Evolutionary conservation across 2,329 filamentous ascomycete genomes (phyloP).

Genomic region (Macroventuria anomochaeta): DNA sequence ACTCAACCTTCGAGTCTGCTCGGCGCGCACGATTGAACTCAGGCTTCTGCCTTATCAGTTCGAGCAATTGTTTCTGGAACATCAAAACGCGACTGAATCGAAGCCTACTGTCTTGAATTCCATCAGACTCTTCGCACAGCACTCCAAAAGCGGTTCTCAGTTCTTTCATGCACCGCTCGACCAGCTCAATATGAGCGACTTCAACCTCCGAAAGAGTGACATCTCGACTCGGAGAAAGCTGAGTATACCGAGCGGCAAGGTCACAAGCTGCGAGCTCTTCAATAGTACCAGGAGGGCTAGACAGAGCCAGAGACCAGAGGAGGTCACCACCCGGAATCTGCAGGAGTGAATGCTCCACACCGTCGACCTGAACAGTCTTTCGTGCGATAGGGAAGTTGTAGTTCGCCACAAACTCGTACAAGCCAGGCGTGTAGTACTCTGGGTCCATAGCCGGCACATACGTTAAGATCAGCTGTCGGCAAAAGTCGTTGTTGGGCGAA

Average conservation of each 20-base stretch:
- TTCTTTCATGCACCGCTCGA: conserved; percentile 75
- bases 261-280: conserved; percentile 72
- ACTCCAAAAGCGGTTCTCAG: conserved; percentile 44
- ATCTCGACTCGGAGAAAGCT: conserved; percentile 48
- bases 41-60: conserved; percentile 37
- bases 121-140: conserved; percentile 15
- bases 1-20: conserved; percentile 46
- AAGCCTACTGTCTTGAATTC: conserved; percentile 27
- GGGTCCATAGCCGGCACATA: conserved; percentile 66
- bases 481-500: conserved; percentile 38
- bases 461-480: conserved; percentile 47
- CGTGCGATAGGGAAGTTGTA: conserved; percentile 35
- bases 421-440: conserved; percentile 64
- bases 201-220: conserved; percentile 57
- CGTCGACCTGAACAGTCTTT: conserved; percentile 21
- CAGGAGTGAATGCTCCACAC: conserved; percentile 45
- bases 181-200: conserved; percentile 71
- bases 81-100: conserved; percentile 43
- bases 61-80: conserved; percentile 45
- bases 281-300: conserved; percentile 68
- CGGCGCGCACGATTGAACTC: conserved; percentile 41
- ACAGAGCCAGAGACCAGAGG: conserved; percentile 83
- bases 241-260: conserved; percentile 77
- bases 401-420: conserved; percentile 68
- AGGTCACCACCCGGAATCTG: conserved; percentile 67